These are phyloP conservation scores for Onygenales sp. DNA, from an alignment of 2,329 filamentous ascomycete species.

Conservation along the genomic window DNA sequence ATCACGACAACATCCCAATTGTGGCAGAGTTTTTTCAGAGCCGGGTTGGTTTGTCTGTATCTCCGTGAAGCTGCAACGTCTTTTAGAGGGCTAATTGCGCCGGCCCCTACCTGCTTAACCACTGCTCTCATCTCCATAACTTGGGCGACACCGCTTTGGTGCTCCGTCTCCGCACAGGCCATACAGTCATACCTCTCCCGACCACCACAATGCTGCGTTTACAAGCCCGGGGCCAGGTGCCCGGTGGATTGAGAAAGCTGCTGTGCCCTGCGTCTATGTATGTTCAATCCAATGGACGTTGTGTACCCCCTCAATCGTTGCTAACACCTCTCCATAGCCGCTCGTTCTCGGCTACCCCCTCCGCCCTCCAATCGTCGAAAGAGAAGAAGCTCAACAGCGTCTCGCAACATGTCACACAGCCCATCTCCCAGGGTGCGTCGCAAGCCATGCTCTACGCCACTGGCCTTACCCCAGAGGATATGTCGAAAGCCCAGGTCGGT, in stretches of 20 bases:
- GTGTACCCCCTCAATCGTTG: background rate
- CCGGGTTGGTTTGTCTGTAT: too few species aligned
- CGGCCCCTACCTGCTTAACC: too few species aligned
- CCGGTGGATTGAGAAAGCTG: constrained; percentile 4
- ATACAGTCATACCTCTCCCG: background rate
- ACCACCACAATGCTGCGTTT: constrained; percentile 8
- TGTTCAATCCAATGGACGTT: background rate
- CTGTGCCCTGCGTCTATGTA: constrained; percentile 7
- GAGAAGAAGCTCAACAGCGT: constrained; percentile 61
- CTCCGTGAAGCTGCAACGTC: too few species aligned
- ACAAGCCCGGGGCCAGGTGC: constrained; percentile 5
- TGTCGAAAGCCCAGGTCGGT: constrained; percentile 94
- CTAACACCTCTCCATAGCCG: background rate
- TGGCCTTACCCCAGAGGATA: constrained; percentile 72
- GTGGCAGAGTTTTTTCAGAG: too few species aligned
- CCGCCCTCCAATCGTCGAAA: constrained; percentile 7
- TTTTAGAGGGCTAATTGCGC: too few species aligned
- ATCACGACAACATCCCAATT: too few species aligned
- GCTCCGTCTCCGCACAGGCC: background rate
- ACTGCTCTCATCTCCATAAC: too few species aligned
- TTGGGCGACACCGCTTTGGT: too few species aligned
- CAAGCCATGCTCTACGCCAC: constrained; percentile 99
- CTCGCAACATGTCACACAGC: constrained; percentile 80
- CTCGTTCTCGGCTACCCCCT: constrained; percentile 4
- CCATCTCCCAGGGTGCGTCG: constrained; percentile 94